Evolutionary conservation across 1,284 basidiomycete genomes (phyloP).

Genomic region (Trametes hirsuta): DNA sequence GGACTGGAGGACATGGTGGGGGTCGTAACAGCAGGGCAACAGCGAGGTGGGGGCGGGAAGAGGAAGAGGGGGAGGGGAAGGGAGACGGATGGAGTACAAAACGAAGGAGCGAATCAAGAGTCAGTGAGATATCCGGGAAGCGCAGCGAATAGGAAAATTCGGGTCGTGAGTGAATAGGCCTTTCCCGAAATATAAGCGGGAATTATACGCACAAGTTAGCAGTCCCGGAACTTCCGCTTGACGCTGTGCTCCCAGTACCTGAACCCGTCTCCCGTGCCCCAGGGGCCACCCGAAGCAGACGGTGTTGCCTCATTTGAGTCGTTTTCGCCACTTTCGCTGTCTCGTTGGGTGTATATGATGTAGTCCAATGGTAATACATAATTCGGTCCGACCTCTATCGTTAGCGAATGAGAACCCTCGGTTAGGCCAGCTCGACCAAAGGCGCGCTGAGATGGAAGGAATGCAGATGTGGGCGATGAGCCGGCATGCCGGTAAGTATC

Average conservation of each 20-base stretch:
- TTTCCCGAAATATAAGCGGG: slow-evolving; percentile 37
- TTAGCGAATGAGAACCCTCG: slow-evolving; percentile 45
- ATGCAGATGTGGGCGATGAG: slow-evolving; percentile 31
- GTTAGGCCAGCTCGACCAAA: slow-evolving; percentile 42
- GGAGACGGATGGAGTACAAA: slow-evolving; percentile 31
- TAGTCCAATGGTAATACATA: slow-evolving; percentile 55
- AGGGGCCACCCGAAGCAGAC: slow-evolving; percentile 21
- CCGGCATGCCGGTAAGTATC: slow-evolving; percentile 37
- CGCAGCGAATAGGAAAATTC: slow-evolving; percentile 30
- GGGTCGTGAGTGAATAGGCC: slow-evolving; percentile 34
- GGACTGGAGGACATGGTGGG: slow-evolving; percentile 27
- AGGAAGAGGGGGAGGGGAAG: slow-evolving; percentile 23
- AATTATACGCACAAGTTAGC: slow-evolving; percentile 39
- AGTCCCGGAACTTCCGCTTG: slow-evolving; percentile 28
- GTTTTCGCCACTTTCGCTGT: slow-evolving; percentile 14
- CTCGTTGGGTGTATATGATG: slow-evolving; percentile 44
- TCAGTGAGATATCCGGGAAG: slow-evolving; percentile 22
- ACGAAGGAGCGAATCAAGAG: slow-evolving; percentile 26
- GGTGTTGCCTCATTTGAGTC: slow-evolving; percentile 17
- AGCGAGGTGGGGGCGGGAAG: slow-evolving; percentile 24
- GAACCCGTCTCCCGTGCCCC: slow-evolving; percentile 23
- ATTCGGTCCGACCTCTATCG: slow-evolving; percentile 46
- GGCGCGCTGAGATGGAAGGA: slow-evolving; percentile 33
- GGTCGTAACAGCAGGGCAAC: slow-evolving; percentile 16
- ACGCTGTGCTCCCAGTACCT: slow-evolving; percentile 27